Conservation (phyloP, 345 rosid genomes). For the Salix arbutifolia region DNA sequence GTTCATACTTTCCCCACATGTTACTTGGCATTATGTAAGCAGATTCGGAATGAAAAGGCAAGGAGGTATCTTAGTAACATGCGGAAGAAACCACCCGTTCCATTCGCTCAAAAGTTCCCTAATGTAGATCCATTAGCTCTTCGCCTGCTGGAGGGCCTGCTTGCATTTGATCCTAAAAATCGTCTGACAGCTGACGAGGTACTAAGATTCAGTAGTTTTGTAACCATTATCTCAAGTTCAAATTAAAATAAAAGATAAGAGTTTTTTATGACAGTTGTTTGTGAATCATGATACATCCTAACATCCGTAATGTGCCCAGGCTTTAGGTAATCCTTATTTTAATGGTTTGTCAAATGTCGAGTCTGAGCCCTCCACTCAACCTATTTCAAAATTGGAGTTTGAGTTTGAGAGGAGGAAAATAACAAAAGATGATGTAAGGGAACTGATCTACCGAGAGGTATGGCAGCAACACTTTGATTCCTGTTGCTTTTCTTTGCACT, state of each 20-base stretch:
- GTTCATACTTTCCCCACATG: neutral
- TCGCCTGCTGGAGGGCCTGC: constrained; percentile 60
- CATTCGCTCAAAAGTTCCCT: constrained; percentile 79
- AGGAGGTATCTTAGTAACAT: constrained; percentile 92
- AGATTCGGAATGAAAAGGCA: constrained; percentile 97
- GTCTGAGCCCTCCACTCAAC: constrained; percentile 80
- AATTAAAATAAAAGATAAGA: neutral
- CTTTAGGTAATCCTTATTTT: constrained; percentile 88
- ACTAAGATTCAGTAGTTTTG: neutral
- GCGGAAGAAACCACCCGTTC: constrained; percentile 81
- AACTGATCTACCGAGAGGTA: constrained; percentile 96
- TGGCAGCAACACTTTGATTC: constrained; percentile 2
- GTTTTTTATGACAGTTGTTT: neutral
- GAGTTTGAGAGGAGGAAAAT: constrained; percentile 97
- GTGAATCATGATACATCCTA: constrained; percentile 2
- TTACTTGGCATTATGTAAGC: constrained; percentile 17
- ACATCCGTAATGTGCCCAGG: constrained; percentile 46
- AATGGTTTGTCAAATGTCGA: constrained; percentile 78
- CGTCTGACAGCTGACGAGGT: constrained; percentile 93
- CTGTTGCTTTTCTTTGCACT: constrained; percentile 8
- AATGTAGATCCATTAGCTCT: constrained; percentile 79
- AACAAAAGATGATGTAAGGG: constrained; percentile 92
- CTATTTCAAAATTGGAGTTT: constrained; percentile 95
- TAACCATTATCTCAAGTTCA: neutral
- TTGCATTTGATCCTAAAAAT: constrained; percentile 98